phyloP scores from a whole-genome alignment of 176 grass and related monocot genomes.

The Panicum miliaceum region DNA sequence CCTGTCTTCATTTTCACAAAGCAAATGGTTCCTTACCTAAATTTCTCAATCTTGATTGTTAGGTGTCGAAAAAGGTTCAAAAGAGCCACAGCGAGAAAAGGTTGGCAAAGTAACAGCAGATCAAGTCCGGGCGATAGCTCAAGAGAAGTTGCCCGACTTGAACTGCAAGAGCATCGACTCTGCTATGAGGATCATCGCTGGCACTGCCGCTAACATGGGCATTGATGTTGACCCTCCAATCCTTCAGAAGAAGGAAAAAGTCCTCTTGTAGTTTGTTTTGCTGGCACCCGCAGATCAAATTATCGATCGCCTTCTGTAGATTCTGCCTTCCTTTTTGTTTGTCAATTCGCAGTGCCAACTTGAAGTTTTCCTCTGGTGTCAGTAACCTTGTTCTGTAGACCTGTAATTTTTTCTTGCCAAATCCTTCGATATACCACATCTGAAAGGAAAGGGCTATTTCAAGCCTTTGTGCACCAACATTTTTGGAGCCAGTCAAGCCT shows the following conservation, averaged over 20 bases:
- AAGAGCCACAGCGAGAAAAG: constrained; percentile 68
- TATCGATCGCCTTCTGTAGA: constrained; percentile 45
- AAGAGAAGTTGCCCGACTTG: constrained; percentile 87
- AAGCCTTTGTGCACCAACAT: neutral
- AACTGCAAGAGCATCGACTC: constrained; percentile 91
- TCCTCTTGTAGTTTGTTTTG: constrained; percentile 52
- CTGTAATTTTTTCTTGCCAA: neutral
- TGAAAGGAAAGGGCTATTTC: neutral
- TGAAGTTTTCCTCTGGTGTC: constrained; percentile 5
- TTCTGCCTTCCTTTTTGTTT: constrained; percentile 40
- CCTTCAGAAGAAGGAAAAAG: constrained; percentile 74
- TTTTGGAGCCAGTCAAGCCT: neutral
- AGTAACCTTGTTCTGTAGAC: neutral
- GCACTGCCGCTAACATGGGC: constrained; percentile 95
- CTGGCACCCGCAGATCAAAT: neutral
- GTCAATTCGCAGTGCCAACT: neutral
- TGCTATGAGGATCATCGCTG: constrained; percentile 90
- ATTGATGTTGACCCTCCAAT: constrained; percentile 83
- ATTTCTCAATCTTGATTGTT: constrained; percentile 45
- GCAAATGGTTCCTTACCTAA: neutral
- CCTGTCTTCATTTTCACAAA: neutral
- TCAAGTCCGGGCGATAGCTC: constrained; percentile 78
- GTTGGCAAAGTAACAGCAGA: constrained; percentile 83
- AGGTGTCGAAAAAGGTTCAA: constrained; percentile 84
- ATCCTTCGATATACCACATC: neutral